phyloP scores from a whole-genome alignment of 352 stramenopile species.

The Plasmopara muralis region DNA sequence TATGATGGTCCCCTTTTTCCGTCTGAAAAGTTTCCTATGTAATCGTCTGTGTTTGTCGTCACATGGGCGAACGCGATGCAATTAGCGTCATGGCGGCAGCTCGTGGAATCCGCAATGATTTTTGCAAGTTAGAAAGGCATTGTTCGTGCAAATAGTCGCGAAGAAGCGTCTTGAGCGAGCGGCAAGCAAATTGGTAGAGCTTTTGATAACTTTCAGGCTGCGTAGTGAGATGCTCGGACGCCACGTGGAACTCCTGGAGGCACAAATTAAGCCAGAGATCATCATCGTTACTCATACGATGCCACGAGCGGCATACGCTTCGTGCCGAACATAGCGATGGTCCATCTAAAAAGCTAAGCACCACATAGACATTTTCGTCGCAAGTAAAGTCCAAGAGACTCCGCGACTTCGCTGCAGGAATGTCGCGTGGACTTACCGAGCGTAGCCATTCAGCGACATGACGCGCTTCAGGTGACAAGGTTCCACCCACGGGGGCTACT shows the following conservation, averaged over 20 bases:
- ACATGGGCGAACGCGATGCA: conserved; percentile 21
- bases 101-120: conserved; percentile 59
- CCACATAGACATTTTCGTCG: conserved; percentile 58
- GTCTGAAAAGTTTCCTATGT: not conserved
- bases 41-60: conserved; percentile 7
- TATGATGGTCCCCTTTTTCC: not conserved
- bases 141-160: conserved; percentile 77
- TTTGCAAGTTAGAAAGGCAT: conserved; percentile 62
- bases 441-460: conserved; percentile 31
- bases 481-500: conserved; percentile 30
- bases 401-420: conserved; percentile 15
- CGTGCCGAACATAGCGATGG: conserved; percentile 50
- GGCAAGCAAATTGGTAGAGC: conserved; percentile 70
- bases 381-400: conserved; percentile 64
- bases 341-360: conserved; percentile 69
- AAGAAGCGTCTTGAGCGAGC: conserved; percentile 67
- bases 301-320: conserved; percentile 54
- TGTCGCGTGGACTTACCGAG: conserved; percentile 20
- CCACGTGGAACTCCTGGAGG: conserved; percentile 64
- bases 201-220: conserved; percentile 58
- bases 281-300: conserved; percentile 46
- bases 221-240: conserved; percentile 52
- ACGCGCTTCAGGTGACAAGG: conserved; percentile 28
- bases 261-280: conserved; percentile 62
- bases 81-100: conserved; percentile 55